Conservation (phyloP, 2,329 filamentous ascomycete genomes). For the Alternaria sp. region DNA sequence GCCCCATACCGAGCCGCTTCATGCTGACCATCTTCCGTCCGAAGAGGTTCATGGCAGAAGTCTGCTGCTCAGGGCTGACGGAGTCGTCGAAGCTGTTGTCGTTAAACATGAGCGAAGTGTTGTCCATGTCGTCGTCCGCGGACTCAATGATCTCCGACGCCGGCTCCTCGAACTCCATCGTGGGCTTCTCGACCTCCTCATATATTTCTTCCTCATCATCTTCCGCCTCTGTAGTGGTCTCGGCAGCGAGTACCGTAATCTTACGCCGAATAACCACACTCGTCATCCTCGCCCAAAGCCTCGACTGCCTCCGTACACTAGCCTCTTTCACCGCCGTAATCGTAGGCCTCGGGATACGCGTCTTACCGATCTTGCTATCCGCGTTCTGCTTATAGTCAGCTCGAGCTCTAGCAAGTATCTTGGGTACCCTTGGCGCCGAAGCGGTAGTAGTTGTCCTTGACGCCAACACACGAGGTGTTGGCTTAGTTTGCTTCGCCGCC, state of each 20-base stretch:
- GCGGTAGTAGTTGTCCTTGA: neutral
- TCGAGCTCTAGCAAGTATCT: neutral
- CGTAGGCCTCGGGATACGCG: neutral
- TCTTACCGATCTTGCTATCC: neutral
- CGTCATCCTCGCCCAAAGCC: neutral
- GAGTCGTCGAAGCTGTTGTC: conserved; percentile 15
- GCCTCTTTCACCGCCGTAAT: neutral
- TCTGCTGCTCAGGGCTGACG: neutral
- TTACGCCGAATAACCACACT: neutral
- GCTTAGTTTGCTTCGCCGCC: neutral
- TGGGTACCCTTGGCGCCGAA: neutral
- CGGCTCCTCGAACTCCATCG: neutral
- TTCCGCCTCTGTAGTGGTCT: neutral
- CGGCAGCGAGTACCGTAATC: neutral
- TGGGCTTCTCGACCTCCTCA: neutral
- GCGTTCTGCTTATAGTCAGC: neutral
- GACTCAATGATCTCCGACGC: neutral
- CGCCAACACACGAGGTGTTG: neutral
- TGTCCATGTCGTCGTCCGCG: neutral
- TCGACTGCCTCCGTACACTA: neutral
- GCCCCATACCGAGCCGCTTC: neutral
- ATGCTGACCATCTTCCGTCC: neutral
- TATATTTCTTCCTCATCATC: neutral
- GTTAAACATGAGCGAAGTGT: conserved; percentile 7
- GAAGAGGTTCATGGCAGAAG: neutral